phyloP scores from a whole-genome alignment of 2,329 filamentous ascomycete species.

The Alternaria incomplexa region DNA sequence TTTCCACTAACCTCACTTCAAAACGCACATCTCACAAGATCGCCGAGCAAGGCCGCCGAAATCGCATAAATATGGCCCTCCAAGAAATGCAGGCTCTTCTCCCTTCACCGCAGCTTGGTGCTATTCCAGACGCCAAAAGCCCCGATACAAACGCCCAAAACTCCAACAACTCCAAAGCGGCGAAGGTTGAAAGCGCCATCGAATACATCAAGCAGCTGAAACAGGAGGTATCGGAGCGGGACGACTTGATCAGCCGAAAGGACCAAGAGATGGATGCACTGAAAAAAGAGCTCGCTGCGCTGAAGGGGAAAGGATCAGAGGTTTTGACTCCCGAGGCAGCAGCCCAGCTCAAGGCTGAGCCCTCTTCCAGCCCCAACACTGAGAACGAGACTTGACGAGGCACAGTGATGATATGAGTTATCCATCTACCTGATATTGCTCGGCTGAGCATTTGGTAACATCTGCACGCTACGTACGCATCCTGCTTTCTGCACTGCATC shows the following conservation, averaged over 20 bases:
- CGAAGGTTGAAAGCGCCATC: conserved; percentile 96
- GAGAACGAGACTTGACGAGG: conserved; percentile 20
- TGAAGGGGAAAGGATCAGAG: conserved; percentile 30
- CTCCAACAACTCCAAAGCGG: conserved; percentile 76
- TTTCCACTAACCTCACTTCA: conserved; percentile 92
- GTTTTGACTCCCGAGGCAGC: conserved; percentile 9
- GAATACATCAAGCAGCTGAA: conserved; percentile 90
- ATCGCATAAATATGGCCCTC: conserved; percentile 92
- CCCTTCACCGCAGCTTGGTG: conserved; percentile 60
- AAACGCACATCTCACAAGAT: conserved; percentile 98
- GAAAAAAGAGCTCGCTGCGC: conserved; percentile 58
- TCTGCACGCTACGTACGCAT: neutral
- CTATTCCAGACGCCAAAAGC: conserved; percentile 41
- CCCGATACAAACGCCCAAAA: conserved; percentile 47
- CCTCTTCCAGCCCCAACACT: conserved; percentile 15
- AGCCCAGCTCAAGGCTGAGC: conserved; percentile 19
- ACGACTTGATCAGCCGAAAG: conserved; percentile 66
- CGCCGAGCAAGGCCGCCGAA: conserved; percentile 92
- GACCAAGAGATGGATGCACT: conserved; percentile 64
- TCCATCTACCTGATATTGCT: neutral
- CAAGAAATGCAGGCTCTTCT: conserved; percentile 88
- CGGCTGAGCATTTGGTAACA: neutral
- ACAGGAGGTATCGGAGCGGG: conserved; percentile 71
- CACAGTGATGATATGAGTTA: neutral
- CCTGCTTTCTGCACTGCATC: neutral